Percentiles rank a stretch among this genome's conserved stretches.
Conservation (phyloP, 2,329 filamentous ascomycete species). For the Calonectria honghensis region DNA sequence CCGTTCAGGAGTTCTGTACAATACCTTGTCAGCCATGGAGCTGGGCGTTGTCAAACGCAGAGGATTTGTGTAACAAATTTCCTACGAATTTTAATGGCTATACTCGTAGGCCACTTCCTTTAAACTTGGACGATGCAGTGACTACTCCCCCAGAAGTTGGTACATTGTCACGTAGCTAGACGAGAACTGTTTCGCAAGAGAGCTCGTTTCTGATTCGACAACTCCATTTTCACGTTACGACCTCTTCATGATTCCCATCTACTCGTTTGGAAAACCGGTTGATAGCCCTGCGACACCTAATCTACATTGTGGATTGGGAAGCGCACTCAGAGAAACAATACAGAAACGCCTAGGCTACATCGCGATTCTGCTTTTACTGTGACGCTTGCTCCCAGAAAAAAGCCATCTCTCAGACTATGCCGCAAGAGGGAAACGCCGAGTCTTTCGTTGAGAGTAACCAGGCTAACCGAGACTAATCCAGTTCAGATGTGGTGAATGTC, state of each 20-base stretch:
- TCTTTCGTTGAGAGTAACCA: neutral
- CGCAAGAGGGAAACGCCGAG: neutral
- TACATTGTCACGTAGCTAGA: neutral
- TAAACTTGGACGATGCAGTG: neutral
- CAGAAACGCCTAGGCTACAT: neutral
- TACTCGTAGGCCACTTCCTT: neutral
- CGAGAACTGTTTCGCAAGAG: neutral
- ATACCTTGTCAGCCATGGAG: neutral
- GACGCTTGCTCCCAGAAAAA: neutral
- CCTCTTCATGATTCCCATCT: neutral
- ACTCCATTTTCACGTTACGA: neutral
- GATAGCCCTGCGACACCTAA: neutral
- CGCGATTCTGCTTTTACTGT: neutral
- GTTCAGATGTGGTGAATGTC: neutral
- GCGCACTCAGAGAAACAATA: neutral
- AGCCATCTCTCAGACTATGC: neutral
- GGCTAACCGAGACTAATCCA: neutral
- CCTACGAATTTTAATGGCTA: neutral
- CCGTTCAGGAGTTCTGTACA: neutral
- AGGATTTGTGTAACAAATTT: too few species aligned
- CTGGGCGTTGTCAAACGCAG: neutral
- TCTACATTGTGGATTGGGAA: neutral
- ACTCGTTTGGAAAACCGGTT: neutral
- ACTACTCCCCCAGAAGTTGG: neutral
- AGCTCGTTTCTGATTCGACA: neutral